phyloP scores from a whole-genome alignment of 106 monocot genomes.

The Vanilla planifolia region DNA sequence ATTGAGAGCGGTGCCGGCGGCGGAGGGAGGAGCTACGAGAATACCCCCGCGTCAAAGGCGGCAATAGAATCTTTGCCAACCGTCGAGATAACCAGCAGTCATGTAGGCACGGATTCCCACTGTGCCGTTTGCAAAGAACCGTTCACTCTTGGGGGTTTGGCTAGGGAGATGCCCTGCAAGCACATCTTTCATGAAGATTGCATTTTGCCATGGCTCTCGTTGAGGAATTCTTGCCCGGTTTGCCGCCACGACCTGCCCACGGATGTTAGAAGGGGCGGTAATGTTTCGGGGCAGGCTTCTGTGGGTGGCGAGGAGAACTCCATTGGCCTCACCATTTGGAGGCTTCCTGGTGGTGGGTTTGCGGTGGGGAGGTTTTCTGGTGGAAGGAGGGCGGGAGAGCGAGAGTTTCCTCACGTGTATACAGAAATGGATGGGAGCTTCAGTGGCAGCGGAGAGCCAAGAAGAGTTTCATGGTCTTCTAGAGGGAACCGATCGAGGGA shows the following conservation, averaged over 20 bases:
- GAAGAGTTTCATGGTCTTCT: conserved; percentile 36
- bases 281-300: neutral
- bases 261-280: conserved; percentile 5
- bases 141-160: conserved; percentile 30
- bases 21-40: conserved; percentile 9
- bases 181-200: conserved; percentile 57
- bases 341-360: conserved; percentile 44
- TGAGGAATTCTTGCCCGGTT: conserved; percentile 48
- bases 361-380: conserved; percentile 44
- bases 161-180: conserved; percentile 54
- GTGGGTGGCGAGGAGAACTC: conserved; percentile 7
- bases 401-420: conserved; percentile 43
- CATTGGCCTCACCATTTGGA: conserved; percentile 47
- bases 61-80: conserved; percentile 49
- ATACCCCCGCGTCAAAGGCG: conserved; percentile 45
- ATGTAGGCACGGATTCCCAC: conserved; percentile 23
- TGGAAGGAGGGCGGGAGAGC: conserved; percentile 17
- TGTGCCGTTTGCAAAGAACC: conserved; percentile 50
- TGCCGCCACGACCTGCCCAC: conserved; percentile 49
- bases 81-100: conserved; percentile 16
- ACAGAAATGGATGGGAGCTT: conserved; percentile 49
- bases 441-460: conserved; percentile 22
- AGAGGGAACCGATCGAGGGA: conserved; percentile 26
- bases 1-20: conserved; percentile 23
- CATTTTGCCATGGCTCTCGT: conserved; percentile 50